Evolutionary conservation across 1,284 basidiomycete genomes (phyloP), one percentile per base, ranked within the genome.

Genomic region (Cystobasidiaceae sp.): DNA sequence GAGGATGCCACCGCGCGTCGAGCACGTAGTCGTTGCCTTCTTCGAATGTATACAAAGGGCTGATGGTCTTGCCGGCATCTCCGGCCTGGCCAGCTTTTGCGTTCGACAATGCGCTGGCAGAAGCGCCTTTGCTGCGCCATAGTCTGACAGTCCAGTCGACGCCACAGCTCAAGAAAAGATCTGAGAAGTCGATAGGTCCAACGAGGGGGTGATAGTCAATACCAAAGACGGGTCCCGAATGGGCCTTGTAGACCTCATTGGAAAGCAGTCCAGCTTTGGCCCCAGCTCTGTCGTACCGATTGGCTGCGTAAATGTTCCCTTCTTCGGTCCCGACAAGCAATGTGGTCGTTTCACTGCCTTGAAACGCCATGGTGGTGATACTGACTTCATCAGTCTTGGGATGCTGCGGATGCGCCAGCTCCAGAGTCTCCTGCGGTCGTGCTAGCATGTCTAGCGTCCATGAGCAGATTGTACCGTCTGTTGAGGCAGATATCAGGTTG

Each of bases 391-490:
- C 88, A 0, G 93, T 97, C 80, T 94, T 96, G 80, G 86, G 90
- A 74, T 94, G 90, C 0, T 76, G 88, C 3, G 87, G 83, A 69
- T 93, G 89, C 3, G 87, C 79, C 2, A 97, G 82, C 71, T 92
- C 88, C 6, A 96, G 83, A 4, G 90, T 89, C 86, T 97, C 93
- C 81, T 94, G 92, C 3, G 96, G 96, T 74, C 93, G 88, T 1
- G 93, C 91, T 33, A 99, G 84, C 93, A 98, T 97, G 78, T 99
- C 96, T 2, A 97, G 88, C 39, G 94, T 81, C 96, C 96, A 99
- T 74, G 89, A 90, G 77, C 96, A 98, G 3, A 98, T 89, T 23
- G 88, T 88, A 0, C 96, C 96, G 75, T 99, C 96, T 1, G 93
- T 97, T 70, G 89, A 93, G 69, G 89, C 91, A 17, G 92, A 92